Conservation (phyloP, 1,284 basidiomycete genomes). For the Kwoniella shivajii region DNA sequence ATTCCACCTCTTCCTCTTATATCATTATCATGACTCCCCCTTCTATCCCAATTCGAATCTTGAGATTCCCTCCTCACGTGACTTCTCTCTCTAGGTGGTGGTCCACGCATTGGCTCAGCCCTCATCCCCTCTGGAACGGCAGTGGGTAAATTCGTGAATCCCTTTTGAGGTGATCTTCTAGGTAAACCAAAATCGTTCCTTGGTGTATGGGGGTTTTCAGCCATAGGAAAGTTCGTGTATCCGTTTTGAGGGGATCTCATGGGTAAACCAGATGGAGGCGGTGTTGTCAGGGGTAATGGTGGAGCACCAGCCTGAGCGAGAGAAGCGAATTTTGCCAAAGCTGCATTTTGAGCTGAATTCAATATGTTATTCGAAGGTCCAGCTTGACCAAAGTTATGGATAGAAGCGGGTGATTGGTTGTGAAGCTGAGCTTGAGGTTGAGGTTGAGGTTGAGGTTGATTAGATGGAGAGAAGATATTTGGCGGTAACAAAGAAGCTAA, state of each 20-base stretch:
- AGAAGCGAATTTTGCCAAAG: slow-evolving; percentile 30
- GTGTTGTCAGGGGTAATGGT: background rate
- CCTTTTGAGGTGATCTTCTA: background rate
- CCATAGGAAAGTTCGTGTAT: background rate
- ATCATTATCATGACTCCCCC: slow-evolving; percentile 4
- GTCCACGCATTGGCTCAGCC: background rate
- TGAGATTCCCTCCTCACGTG: background rate
- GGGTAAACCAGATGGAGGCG: background rate
- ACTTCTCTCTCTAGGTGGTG: background rate
- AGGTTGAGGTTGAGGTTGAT: background rate
- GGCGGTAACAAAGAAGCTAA: slow-evolving; percentile 7
- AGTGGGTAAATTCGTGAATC: background rate
- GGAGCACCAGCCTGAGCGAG: slow-evolving; percentile 15
- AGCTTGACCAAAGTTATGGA: background rate
- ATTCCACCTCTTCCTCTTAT: background rate
- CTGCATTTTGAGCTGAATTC: slow-evolving; percentile 32
- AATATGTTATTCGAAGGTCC: slow-evolving; percentile 5
- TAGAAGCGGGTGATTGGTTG: background rate
- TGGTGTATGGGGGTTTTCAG: background rate
- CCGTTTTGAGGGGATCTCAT: slow-evolving; percentile 1
- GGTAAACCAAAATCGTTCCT: background rate
- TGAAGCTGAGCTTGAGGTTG: background rate
- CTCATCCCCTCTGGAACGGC: no score
- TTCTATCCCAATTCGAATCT: background rate
- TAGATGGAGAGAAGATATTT: background rate